phyloP scores from a whole-genome alignment of 2,329 filamentous ascomycete species.

The Epichloe bromicola region DNA sequence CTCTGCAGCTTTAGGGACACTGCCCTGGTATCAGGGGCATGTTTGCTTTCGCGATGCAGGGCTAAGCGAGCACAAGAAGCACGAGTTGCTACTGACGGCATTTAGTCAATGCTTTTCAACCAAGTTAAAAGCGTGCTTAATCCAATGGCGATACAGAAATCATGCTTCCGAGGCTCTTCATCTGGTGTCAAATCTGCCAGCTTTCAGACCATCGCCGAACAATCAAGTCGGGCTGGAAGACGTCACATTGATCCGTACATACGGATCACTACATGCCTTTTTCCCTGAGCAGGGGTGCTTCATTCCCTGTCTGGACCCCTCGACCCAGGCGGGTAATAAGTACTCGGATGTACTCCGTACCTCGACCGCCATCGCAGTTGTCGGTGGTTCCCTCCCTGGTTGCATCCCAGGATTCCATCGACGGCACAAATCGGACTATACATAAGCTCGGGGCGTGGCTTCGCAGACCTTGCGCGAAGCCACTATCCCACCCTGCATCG shows the following conservation, averaged over 20 bases:
- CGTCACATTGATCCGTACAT: neutral
- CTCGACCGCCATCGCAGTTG: neutral
- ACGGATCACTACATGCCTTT: neutral
- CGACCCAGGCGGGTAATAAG: neutral
- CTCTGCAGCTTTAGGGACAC: neutral
- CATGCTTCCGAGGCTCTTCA: neutral
- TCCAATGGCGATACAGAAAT: neutral
- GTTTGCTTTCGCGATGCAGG: neutral
- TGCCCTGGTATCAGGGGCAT: neutral
- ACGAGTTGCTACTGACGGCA: neutral
- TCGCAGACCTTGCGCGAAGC: constrained; percentile 3
- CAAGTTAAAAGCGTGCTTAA: neutral
- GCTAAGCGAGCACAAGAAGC: neutral
- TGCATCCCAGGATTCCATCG: constrained; percentile 8
- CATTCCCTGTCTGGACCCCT: neutral
- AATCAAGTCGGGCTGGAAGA: neutral
- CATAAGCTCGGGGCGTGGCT: neutral
- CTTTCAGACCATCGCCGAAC: neutral
- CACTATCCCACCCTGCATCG: constrained; percentile 4
- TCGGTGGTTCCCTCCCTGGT: constrained; percentile 1
- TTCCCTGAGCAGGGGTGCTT: neutral
- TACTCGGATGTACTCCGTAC: neutral
- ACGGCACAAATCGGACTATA: constrained; percentile 8
- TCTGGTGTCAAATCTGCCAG: neutral
- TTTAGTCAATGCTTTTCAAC: neutral